A percentile compares a stretch with the other conserved stretches of the same genome.
These are phyloP conservation scores for Vitis amurensis DNA, from an alignment of 164 flowering plant genomes.

Conservation along the genomic window DNA sequence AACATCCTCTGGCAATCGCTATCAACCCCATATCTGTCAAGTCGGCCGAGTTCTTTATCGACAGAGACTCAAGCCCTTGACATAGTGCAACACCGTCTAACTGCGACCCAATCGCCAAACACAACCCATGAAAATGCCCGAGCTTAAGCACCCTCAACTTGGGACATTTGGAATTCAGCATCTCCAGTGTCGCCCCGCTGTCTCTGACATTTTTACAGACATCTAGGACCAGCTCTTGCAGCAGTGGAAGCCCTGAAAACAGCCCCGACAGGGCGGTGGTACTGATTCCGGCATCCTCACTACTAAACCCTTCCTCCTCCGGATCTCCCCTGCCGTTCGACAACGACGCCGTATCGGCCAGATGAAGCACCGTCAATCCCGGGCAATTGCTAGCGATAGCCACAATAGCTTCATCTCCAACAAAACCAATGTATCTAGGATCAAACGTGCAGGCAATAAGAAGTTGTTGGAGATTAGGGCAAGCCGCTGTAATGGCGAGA, in stretches of 20 bases:
- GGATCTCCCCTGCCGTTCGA: conserved; percentile 34
- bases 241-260: conserved; percentile 48
- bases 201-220: conserved; percentile 70
- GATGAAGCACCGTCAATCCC: conserved; percentile 48
- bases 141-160: conserved; percentile 55
- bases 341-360: conserved; percentile 58
- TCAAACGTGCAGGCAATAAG: conserved; percentile 68
- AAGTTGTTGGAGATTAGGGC: conserved; percentile 56
- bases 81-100: conserved; percentile 81
- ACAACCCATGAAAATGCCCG: conserved; percentile 80
- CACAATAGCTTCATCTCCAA: conserved; percentile 64
- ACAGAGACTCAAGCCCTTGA: conserved; percentile 51
- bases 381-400: conserved; percentile 60
- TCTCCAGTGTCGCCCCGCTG: conserved; percentile 56
- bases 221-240: conserved; percentile 72
- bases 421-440: conserved; percentile 71
- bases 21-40: conserved; percentile 71
- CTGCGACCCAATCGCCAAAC: conserved; percentile 50
- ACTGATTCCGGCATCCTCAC: conserved; percentile 61
- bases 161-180: conserved; percentile 55
- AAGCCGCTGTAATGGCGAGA: conserved; percentile 43
- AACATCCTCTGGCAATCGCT: conserved; percentile 74
- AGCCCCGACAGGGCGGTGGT: conserved; percentile 41
- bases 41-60: conserved; percentile 64
- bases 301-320: conserved; percentile 36